These are phyloP conservation scores for Geotrichum cucujoidarum DNA, from an alignment of 1,139 yeast species.

Conservation along the genomic window DNA sequence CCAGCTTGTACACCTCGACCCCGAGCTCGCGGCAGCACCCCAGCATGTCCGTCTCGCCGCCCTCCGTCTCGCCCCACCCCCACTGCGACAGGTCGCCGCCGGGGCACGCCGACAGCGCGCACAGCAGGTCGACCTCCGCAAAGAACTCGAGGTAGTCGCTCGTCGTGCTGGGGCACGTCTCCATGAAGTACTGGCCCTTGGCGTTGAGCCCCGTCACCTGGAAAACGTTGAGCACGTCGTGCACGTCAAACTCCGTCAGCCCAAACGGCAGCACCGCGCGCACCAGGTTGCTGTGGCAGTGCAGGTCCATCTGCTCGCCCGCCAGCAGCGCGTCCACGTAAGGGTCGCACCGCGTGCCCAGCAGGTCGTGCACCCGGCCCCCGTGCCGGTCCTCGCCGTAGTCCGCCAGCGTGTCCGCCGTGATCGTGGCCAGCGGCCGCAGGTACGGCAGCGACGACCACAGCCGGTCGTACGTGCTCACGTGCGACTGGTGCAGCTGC, in stretches of 20 bases:
- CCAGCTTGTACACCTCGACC: slow-evolving; percentile 54
- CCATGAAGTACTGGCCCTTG: slow-evolving; percentile 65
- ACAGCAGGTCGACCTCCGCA: slow-evolving; percentile 60
- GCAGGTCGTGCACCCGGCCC: slow-evolving; percentile 59
- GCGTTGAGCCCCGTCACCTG: slow-evolving; percentile 65
- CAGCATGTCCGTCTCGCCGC: slow-evolving; percentile 49
- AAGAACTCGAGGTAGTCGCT: slow-evolving; percentile 61
- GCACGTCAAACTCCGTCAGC: slow-evolving; percentile 60
- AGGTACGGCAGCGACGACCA: slow-evolving; percentile 63
- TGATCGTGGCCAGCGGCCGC: slow-evolving; percentile 59
- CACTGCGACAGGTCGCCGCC: slow-evolving; percentile 66
- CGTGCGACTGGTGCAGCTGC: slow-evolving; percentile 64
- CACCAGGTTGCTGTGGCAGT: slow-evolving; percentile 60
- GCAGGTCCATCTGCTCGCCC: slow-evolving; percentile 61
- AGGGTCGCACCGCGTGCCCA: slow-evolving; percentile 68
- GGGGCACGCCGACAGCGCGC: slow-evolving; percentile 66
- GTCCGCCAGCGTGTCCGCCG: slow-evolving; percentile 53
- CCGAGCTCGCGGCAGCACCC: slow-evolving; percentile 61
- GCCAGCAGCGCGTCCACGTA: slow-evolving; percentile 59
- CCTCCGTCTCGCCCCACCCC: slow-evolving; percentile 60
- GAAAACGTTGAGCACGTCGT: slow-evolving; percentile 64
- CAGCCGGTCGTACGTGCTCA: slow-evolving; percentile 54
- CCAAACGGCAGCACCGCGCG: slow-evolving; percentile 57
- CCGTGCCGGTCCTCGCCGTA: slow-evolving; percentile 59
- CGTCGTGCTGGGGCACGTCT: slow-evolving; percentile 56